Evolutionary conservation across 1,284 basidiomycete genomes (phyloP), one percentile per base, ranked within the genome.

Genomic region (Pascua guehoae): DNA sequence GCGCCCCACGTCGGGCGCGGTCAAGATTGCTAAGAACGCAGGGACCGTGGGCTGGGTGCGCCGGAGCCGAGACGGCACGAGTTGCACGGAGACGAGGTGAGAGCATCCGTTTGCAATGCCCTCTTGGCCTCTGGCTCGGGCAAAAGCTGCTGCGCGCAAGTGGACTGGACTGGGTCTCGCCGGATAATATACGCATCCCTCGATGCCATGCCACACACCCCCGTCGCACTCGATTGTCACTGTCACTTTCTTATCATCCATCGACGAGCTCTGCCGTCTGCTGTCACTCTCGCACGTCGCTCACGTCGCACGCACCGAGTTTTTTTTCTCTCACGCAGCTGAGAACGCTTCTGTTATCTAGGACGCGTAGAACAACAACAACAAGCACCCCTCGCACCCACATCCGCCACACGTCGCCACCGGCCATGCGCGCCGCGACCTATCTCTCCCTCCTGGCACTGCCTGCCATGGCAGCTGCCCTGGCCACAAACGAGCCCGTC

Each of bases 381-480:
- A 7, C n/a, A 24, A 45, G 12, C 12, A 17, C 12, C 17, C 7
- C n/a, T 12, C 44, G 16, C 8, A 17, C n/a, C 16, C 44, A 24
- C 41, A 12, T 41, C 51, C 38, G 18, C 17, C 12, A 50, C 40
- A 18, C 47, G 1, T 8, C 47, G 16, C 39, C 39, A 41, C 36
- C 49, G 24, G 43, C 39, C 32, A 61, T 61, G 60, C 60, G 60
- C 47, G 50, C 56, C 9, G 50, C 45, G 8, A 32, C 52, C 43
- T 41, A 58, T 18, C 46, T 57, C 9, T 53, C 53, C 18, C 37
- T 55, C 15, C 46, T 59, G 24, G 55, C 55, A 32, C 51, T 57
- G 39, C 15, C 40, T 12, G 48, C 49, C n/a, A 12, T 46, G 10
- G 51, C 56, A 2, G n/a, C 38, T 2, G 44, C 38, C 17, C n/a